These are phyloP conservation scores for Ambrosia artemisiifolia DNA, from an alignment of 129 eudicot species.

Conservation along the genomic window DNA sequence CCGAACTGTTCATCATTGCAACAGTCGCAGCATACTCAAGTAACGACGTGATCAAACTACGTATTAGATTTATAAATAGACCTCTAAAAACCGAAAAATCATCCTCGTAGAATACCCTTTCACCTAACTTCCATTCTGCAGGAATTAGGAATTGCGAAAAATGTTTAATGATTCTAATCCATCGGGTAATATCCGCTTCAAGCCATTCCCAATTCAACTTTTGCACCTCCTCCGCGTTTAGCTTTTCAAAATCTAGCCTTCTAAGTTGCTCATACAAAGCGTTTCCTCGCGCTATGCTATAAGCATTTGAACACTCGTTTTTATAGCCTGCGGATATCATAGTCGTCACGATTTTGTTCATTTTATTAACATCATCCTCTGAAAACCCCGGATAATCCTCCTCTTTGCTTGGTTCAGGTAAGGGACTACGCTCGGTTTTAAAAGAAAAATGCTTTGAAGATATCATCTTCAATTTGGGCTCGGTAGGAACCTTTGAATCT, in stretches of 20 bases:
- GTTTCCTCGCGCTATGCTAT: conserved; percentile 47
- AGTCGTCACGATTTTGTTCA: conserved; percentile 38
- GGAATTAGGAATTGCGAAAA: conserved; percentile 55
- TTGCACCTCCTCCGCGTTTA: conserved; percentile 61
- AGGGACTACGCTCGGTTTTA: conserved; percentile 19
- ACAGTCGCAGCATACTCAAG: conserved; percentile 68
- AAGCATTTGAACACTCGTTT: conserved; percentile 65
- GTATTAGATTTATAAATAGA: conserved; percentile 43
- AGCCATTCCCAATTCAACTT: conserved; percentile 61
- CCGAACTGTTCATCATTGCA: conserved; percentile 46
- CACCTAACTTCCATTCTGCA: conserved; percentile 46
- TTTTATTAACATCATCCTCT: conserved; percentile 16
- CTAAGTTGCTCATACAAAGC: conserved; percentile 46
- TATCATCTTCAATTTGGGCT: conserved; percentile 13
- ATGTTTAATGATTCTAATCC: conserved; percentile 55
- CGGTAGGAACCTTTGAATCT: conserved; percentile 19
- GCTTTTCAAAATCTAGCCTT: conserved; percentile 44
- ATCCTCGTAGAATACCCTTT: conserved; percentile 39
- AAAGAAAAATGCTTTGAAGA: conserved; percentile 26
- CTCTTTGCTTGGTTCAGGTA: conserved; percentile 7
- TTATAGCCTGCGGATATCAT: conserved; percentile 65
- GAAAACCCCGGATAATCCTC: conserved; percentile 38
- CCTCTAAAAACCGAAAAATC: conserved; percentile 20
- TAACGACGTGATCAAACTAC: conserved; percentile 48
- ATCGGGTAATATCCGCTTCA: conserved; percentile 53